A percentile compares a stretch with the other conserved stretches of the same genome.
These are phyloP conservation scores for Ustilago sp. DNA, from an alignment of 1,284 basidiomycete species.

Conservation along the genomic window DNA sequence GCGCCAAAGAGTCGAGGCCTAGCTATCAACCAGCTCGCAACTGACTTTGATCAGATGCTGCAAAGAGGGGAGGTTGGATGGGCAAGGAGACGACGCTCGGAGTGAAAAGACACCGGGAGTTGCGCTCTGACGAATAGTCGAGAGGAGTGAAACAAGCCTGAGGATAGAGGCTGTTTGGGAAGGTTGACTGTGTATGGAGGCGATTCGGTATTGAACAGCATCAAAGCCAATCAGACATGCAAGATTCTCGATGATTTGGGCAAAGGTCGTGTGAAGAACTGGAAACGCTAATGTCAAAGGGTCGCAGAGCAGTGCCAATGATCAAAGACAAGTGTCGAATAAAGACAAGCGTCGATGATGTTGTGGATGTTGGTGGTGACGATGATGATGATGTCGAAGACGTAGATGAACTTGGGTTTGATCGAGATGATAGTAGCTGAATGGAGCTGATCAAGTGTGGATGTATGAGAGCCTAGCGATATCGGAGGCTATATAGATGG, in stretches of 20 bases:
- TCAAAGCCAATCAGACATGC: slow-evolving; percentile 29
- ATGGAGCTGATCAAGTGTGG: slow-evolving; percentile 19
- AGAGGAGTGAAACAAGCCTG: slow-evolving; percentile 12
- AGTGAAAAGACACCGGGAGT: neutral
- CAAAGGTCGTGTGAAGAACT: slow-evolving; percentile 13
- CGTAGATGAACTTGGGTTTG: neutral
- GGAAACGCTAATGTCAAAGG: slow-evolving; percentile 2
- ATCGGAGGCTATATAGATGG: slow-evolving; percentile 44
- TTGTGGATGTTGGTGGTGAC: slow-evolving; percentile 1
- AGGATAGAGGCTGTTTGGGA: slow-evolving; percentile 19
- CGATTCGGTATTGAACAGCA: slow-evolving; percentile 28
- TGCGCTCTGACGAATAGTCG: slow-evolving; percentile 7
- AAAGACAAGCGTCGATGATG: neutral
- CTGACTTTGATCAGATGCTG: slow-evolving; percentile 21
- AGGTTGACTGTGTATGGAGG: slow-evolving; percentile 18
- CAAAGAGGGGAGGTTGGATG: slow-evolving; percentile 5
- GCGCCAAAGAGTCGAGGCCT: slow-evolving; percentile 25
- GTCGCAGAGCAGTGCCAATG: slow-evolving; percentile 10
- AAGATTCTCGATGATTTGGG: neutral
- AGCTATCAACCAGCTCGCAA: slow-evolving; percentile 21
- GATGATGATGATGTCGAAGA: neutral
- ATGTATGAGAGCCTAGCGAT: slow-evolving; percentile 48
- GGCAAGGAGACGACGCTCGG: slow-evolving; percentile 20
- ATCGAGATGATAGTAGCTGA: slow-evolving; percentile 27
- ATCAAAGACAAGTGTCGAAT: neutral